These are phyloP conservation scores for Mucor indicus DNA, from an alignment of 371 early-diverging fungal species.

Conservation along the genomic window DNA sequence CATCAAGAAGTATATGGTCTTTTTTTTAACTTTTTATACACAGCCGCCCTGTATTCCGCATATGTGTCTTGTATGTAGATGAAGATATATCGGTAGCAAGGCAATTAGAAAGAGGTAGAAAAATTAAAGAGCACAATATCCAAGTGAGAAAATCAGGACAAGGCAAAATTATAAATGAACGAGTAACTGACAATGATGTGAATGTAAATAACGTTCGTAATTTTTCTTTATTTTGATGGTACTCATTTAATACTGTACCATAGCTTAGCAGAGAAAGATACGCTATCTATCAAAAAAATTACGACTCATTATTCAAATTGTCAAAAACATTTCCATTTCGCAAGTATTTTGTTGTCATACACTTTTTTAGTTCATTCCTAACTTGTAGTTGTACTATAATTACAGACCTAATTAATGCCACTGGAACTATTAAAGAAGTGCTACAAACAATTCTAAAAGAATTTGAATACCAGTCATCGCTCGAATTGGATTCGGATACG, in stretches of 20 bases:
- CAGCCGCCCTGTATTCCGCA: slow-evolving; percentile 65
- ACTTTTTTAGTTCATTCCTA: no score
- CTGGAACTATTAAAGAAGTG: slow-evolving; percentile 62
- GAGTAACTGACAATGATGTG: slow-evolving; percentile 67
- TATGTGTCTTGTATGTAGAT: slow-evolving; percentile 65
- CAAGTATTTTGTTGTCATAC: no score
- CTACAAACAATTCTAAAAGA: slow-evolving; percentile 62
- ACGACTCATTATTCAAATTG: slow-evolving; percentile 57
- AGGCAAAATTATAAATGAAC: slow-evolving; percentile 62
- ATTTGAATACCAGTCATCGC: slow-evolving; percentile 67
- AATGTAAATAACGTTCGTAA: no score
- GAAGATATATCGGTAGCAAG: slow-evolving; percentile 65
- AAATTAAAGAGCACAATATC: slow-evolving; percentile 59
- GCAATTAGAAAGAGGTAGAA: slow-evolving; percentile 56
- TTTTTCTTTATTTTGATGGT: no score
- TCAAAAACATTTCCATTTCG: slow-evolving; percentile 71
- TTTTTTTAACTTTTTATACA: background rate
- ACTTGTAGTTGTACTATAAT: no score
- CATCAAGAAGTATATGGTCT: no score
- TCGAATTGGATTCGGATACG: slow-evolving; percentile 60
- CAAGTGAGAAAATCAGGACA: slow-evolving; percentile 57
- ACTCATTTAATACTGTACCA: background rate
- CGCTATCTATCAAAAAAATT: slow-evolving; percentile 63
- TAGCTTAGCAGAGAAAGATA: slow-evolving; percentile 64
- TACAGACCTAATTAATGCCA: slow-evolving; percentile 63